A percentile compares a stretch with the other conserved stretches of the same genome.
Evolutionary conservation across 441 rosid species (phyloP).

Genomic region (Populus hybrid): DNA sequence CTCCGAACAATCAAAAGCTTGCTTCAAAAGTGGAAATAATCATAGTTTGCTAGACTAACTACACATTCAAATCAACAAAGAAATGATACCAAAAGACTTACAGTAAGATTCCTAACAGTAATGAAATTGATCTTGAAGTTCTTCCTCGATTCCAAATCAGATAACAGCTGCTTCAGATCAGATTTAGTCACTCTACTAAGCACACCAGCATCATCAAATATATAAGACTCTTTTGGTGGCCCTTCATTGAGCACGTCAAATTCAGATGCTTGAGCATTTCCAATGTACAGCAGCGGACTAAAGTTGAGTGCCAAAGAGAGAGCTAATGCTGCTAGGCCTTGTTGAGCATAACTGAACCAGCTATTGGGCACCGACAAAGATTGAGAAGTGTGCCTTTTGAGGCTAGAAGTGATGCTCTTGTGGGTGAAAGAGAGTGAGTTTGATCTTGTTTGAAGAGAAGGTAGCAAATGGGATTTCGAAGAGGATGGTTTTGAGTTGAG

Average conservation of each 20-base stretch:
- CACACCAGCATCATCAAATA: slow-evolving; percentile 92
- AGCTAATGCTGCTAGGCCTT: slow-evolving; percentile 78
- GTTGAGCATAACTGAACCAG: slow-evolving; percentile 65
- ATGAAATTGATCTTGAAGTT: slow-evolving; percentile 65
- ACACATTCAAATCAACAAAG: background rate
- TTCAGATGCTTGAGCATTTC: slow-evolving; percentile 78
- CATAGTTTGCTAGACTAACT: background rate
- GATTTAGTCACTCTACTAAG: slow-evolving; percentile 78
- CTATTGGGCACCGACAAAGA: slow-evolving; percentile 27
- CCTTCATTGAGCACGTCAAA: slow-evolving; percentile 81
- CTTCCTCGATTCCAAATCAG: slow-evolving; percentile 91
- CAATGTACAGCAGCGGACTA: slow-evolving; percentile 47
- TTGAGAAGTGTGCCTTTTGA: slow-evolving; percentile 34
- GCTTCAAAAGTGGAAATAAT: background rate
- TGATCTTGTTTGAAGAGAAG: slow-evolving; percentile 42
- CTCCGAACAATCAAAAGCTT: background rate
- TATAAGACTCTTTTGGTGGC: slow-evolving; percentile 76
- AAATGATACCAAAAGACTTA: slow-evolving; percentile 34
- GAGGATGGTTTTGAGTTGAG: slow-evolving; percentile 38
- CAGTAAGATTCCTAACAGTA: slow-evolving; percentile 92
- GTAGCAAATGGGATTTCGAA: slow-evolving; percentile 29
- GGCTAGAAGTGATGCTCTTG: slow-evolving; percentile 37
- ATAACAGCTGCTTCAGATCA: slow-evolving; percentile 69
- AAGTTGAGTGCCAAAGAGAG: slow-evolving; percentile 74
- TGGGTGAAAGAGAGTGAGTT: slow-evolving; percentile 26